Base-by-base conservation (phyloP, 2,329 filamentous ascomycete genomes). In the Juglanconis sp. region DNA sequence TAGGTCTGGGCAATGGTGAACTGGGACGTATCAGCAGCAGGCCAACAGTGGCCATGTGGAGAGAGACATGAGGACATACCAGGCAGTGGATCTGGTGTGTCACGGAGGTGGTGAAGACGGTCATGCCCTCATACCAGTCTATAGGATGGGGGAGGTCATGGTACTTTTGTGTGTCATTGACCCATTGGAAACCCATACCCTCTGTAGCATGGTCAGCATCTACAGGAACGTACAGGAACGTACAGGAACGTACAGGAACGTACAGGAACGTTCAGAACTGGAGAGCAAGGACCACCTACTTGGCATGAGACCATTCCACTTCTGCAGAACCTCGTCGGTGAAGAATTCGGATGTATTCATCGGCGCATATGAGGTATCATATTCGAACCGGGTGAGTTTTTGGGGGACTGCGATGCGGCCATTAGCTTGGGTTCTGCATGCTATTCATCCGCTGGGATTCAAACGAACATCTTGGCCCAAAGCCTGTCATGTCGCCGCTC, bases 1-100 rank as follows among this genome's bases (percentile, higher is more conserved):
- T 78, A 79, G 5, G 74, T 77, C 64, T 77, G 74, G 36, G 74
- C 75, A 47, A 78, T 74, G 63, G 76, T 73, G 65, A 74, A 77
- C 67, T 73, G 48, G 36, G 30, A 34, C 24, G 30, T 11, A 1
- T 11, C 31, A 54, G 53, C 38, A 49, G 31, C 13, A 35, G 24
- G 24, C 4, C 9, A 3, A 31, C 15, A 4, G 1, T 10, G n/a
- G 10, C 2, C 11, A 47, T 8, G 17, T 11, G 2, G 3, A 8
- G 17, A 31, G 13, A 3, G 10, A 10, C 1, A 13, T 6, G 10
- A 32, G 46, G 11, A 63, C 69, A 36, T 64, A 71, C 67, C 49
- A 74, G 62, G 62, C 73, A 75, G 66, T 74, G 73, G 53, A 74
- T 66, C 61, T 74, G 71, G 63, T 74, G 73, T 1, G 73, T 74